A percentile compares a stretch with the other conserved stretches of the same genome.
phyloP scores from a whole-genome alignment of 306 rosid species.

The Begonia peltatifolia region DNA sequence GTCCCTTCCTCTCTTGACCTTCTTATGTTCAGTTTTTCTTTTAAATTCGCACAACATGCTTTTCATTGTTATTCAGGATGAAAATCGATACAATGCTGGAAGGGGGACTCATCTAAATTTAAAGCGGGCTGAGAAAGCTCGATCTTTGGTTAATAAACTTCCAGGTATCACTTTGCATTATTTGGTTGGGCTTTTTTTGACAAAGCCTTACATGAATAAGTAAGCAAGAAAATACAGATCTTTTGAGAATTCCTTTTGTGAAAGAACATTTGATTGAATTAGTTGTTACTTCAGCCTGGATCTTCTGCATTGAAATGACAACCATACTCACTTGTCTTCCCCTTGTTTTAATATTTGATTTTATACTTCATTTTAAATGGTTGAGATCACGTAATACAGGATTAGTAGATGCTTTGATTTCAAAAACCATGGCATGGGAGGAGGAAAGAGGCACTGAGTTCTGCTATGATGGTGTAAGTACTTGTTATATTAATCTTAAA shows the following conservation, averaged over 20 bases:
- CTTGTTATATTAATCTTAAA: background rate
- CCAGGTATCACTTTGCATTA: conserved; percentile 26
- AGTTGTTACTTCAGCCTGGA: too few species aligned
- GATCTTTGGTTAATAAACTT: conserved; percentile 43
- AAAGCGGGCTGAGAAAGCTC: conserved; percentile 75
- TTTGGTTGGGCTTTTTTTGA: background rate
- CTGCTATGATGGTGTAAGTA: conserved; percentile 52
- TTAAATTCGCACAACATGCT: background rate
- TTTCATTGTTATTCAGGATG: conserved; percentile 33
- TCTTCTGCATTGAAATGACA: too few species aligned
- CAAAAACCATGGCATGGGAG: conserved; percentile 59
- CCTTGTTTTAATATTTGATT: too few species aligned
- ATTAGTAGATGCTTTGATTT: conserved; percentile 46
- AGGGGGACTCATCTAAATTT: conserved; percentile 58
- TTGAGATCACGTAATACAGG: conserved; percentile 21
- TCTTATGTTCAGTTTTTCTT: too few species aligned
- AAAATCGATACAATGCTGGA: conserved; percentile 65
- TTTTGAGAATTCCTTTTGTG: too few species aligned
- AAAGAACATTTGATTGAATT: too few species aligned
- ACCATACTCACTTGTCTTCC: too few species aligned
- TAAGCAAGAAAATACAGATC: too few species aligned
- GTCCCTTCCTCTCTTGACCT: too few species aligned
- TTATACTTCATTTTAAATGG: conserved; percentile 1
- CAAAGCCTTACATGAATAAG: too few species aligned
- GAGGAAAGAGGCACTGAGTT: conserved; percentile 46